Conservation (phyloP, 2,329 filamentous ascomycete genomes). For the Thielaviopsis punctulata region DNA sequence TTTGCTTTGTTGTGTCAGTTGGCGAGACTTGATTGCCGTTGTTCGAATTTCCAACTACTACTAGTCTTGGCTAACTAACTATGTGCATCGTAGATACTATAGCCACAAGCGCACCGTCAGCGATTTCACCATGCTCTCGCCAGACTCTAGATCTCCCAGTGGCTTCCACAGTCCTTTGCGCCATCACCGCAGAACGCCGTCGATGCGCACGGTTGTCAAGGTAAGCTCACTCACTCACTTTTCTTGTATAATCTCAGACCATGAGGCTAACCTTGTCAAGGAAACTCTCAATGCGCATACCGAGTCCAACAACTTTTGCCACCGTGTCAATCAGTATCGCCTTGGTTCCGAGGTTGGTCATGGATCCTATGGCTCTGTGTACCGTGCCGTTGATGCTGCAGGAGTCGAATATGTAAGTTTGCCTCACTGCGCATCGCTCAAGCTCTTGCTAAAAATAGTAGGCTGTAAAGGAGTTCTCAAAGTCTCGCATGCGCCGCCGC, state of each 20-base stretch:
- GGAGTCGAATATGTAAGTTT: conserved; percentile 74
- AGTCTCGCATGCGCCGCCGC: conserved; percentile 72
- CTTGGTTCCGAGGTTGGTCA: conserved; percentile 93
- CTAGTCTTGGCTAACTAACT: not conserved
- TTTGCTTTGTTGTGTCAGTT: not conserved
- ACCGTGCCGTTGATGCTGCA: conserved; percentile 77
- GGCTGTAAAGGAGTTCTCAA: conserved; percentile 97
- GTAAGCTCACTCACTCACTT: conserved; percentile 19
- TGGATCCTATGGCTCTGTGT: conserved; percentile 87
- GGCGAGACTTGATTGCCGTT: not conserved
- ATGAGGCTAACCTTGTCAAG: conserved; percentile 23
- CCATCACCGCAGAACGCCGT: conserved; percentile 40
- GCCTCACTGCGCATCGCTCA: not conserved
- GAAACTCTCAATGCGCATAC: conserved; percentile 85
- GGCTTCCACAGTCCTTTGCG: conserved; percentile 30
- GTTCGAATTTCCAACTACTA: not conserved
- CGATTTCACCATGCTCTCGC: conserved; percentile 10
- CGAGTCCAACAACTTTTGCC: conserved; percentile 74
- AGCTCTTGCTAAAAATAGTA: conserved; percentile 21
- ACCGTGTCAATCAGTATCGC: conserved; percentile 85
- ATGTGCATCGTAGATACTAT: conserved; percentile 4
- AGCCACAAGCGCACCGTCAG: conserved; percentile 9
- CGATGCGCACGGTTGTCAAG: conserved; percentile 40
- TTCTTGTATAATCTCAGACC: not conserved
- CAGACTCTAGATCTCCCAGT: conserved; percentile 1